Percentiles rank a stretch among this genome's conserved stretches.
Evolutionary conservation across 345 rosid species (phyloP).

Genomic region (Syzygium grande): DNA sequence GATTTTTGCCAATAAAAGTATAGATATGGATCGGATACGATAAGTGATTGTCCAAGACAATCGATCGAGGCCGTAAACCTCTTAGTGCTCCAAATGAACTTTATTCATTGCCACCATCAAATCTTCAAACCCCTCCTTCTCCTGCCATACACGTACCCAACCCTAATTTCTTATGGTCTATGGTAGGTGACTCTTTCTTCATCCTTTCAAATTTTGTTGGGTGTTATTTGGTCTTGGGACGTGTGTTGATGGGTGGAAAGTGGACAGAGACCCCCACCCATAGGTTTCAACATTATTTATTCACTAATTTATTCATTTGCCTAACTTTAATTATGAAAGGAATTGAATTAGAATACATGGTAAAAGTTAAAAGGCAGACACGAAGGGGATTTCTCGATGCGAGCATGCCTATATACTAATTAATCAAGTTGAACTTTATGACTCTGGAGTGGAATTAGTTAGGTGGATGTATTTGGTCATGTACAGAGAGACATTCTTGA

Average conservation of each 20-base stretch:
- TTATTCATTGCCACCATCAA: neutral
- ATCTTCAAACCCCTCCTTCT: neutral
- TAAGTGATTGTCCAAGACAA: neutral
- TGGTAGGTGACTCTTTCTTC: neutral
- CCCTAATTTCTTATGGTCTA: neutral
- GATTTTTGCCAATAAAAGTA: neutral
- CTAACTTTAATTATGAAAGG: neutral
- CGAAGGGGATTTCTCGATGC: neutral
- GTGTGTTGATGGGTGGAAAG: neutral
- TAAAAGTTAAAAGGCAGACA: neutral
- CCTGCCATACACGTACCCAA: neutral
- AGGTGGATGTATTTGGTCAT: neutral
- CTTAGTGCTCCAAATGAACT: neutral
- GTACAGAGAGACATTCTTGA: neutral
- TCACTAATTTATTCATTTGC: neutral
- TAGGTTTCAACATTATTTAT: neutral
- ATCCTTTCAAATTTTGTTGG: neutral
- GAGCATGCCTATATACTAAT: neutral
- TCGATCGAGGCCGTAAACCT: neutral
- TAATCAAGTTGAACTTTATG: neutral
- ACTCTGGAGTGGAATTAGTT: neutral
- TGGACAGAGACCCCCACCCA: neutral
- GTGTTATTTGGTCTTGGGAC: neutral
- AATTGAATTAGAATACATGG: neutral
- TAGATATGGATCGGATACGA: neutral